A percentile compares a stretch with the other conserved stretches of the same genome.
Evolutionary conservation across 164 flowering plant genomes (phyloP).

Genomic region (Cinnamomum micranthum): DNA sequence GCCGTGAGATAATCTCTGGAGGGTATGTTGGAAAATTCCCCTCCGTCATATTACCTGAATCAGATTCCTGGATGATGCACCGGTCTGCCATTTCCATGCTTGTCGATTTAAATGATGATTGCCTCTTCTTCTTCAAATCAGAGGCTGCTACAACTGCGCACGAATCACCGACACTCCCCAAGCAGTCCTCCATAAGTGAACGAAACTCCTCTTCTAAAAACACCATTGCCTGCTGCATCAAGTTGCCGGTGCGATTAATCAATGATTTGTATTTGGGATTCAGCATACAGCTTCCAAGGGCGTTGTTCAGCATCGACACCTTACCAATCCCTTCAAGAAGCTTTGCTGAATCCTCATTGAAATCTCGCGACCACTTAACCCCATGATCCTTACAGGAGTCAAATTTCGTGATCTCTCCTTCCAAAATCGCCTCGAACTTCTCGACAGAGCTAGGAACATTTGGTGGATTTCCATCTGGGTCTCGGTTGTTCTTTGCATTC

Average conservation of each 20-base stretch:
- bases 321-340: slow-evolving; percentile 27
- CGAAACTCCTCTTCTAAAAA: slow-evolving; percentile 69
- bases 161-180: background rate
- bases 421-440: slow-evolving; percentile 24
- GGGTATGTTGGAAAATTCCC: slow-evolving; percentile 37
- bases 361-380: slow-evolving; percentile 23
- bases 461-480: background rate
- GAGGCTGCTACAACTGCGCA: no score
- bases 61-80: background rate
- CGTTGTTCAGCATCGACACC: slow-evolving; percentile 21
- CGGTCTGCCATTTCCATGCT: background rate
- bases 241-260: slow-evolving; percentile 28
- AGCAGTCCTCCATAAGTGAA: slow-evolving; percentile 38
- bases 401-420: slow-evolving; percentile 26
- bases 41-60: slow-evolving; percentile 2
- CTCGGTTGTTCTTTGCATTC: background rate
- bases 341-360: slow-evolving; percentile 11
- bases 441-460: slow-evolving; percentile 31
- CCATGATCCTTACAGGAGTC: slow-evolving; percentile 19
- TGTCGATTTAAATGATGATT: background rate
- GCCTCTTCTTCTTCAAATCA: background rate
- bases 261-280: slow-evolving; percentile 8
- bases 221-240: slow-evolving; percentile 53
- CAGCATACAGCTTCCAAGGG: slow-evolving; percentile 9
- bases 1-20: slow-evolving; percentile 25